Conservation (phyloP, 768 basidiomycete genomes). For the Lactifluus echinatus region DNA sequence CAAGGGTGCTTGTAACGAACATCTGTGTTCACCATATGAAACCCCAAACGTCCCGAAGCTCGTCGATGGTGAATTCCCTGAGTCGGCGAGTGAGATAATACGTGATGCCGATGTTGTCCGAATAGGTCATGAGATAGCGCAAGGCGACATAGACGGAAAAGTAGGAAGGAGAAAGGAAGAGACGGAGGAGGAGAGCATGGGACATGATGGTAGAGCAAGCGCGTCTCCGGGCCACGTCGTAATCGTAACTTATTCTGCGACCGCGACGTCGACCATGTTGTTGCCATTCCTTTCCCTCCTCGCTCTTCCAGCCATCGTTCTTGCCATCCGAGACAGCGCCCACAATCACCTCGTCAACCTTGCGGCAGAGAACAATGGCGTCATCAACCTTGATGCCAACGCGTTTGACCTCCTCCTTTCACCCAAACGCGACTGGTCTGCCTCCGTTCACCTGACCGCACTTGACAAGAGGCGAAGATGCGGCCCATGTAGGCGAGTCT, state of each 20-base stretch:
- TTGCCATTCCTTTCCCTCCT: constrained; percentile 28
- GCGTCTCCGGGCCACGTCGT: too few species aligned
- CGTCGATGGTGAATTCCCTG: constrained; percentile 52
- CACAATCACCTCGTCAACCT: constrained; percentile 59
- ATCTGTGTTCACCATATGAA: constrained; percentile 60
- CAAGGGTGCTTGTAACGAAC: constrained; percentile 17
- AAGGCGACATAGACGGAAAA: constrained; percentile 93
- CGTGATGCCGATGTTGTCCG: constrained; percentile 85
- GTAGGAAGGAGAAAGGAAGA: constrained; percentile 87
- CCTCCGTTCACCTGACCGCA: constrained; percentile 85
- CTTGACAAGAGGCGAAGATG: constrained; percentile 75
- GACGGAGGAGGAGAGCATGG: constrained; percentile 81
- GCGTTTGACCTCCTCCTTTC: constrained; percentile 71
- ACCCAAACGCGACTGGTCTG: constrained; percentile 77
- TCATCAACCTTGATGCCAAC: constrained; percentile 71
- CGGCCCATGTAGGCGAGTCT: constrained; percentile 77
- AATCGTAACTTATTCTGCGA: too few species aligned
- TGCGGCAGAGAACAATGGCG: constrained; percentile 62
- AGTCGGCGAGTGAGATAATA: constrained; percentile 81
- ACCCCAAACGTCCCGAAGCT: constrained; percentile 81
- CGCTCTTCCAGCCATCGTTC: constrained; percentile 27
- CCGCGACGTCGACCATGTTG: too few species aligned
- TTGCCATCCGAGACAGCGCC: constrained; percentile 25
- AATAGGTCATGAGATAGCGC: constrained; percentile 72
- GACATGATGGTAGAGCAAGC: constrained; percentile 30